Percentiles rank a stretch among this genome's conserved stretches.
phyloP scores from a whole-genome alignment of 169 alveolate genomes.

The Plasmodium sp. region DNA sequence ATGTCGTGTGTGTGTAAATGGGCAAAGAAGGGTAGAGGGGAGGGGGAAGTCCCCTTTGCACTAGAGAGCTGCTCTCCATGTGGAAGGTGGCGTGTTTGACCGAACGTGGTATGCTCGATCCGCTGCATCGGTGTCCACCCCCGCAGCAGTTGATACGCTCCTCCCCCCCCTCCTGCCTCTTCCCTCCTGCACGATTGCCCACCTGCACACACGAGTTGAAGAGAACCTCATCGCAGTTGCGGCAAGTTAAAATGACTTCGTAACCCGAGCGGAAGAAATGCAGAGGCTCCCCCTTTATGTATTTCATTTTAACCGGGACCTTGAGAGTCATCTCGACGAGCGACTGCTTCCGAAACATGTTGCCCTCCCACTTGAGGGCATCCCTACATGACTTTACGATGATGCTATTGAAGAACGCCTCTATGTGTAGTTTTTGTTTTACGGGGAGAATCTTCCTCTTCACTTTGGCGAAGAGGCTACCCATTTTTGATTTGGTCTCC shows the following conservation, averaged over 20 bases:
- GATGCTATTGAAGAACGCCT: slow-evolving; percentile 66
- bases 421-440: slow-evolving; percentile 68
- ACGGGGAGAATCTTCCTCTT: slow-evolving; percentile 11
- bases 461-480: not conserved
- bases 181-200: not conserved
- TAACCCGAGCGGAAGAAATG: slow-evolving; percentile 66
- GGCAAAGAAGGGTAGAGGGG: not conserved
- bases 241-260: slow-evolving; percentile 50
- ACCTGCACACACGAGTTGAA: slow-evolving; percentile 75
- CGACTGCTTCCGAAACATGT: slow-evolving; percentile 40
- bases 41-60: not conserved
- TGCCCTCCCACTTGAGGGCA: slow-evolving; percentile 65
- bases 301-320: slow-evolving; percentile 66
- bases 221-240: slow-evolving; percentile 27
- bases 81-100: not conserved
- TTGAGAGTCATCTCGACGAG: slow-evolving; percentile 59
- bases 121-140: too few species aligned
- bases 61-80: not conserved
- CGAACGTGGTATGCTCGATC: not conserved
- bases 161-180: not conserved
- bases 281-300: slow-evolving; percentile 30
- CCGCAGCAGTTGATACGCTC: not conserved
- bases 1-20: not conserved
- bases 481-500: not conserved
- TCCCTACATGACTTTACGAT: slow-evolving; percentile 60